These are phyloP conservation scores for Malus hybrid DNA, from an alignment of 331 rosid species.

Conservation along the genomic window DNA sequence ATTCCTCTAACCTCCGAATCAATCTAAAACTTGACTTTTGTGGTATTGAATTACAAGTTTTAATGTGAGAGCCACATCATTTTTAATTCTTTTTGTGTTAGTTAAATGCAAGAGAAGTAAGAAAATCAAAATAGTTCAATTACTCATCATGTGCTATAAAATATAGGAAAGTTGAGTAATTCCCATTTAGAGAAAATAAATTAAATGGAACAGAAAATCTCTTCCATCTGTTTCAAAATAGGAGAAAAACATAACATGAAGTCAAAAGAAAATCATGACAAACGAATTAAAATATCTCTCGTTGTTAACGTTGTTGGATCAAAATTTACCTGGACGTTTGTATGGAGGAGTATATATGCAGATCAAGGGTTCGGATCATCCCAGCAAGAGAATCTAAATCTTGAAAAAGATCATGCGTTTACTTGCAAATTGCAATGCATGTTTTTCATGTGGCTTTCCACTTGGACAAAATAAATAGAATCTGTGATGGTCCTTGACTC, in stretches of 20 bases:
- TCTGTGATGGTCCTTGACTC: not conserved
- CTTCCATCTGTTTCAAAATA: not conserved
- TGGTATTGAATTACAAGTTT: not conserved
- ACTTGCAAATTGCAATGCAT: constrained; percentile 6
- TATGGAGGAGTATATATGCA: not conserved
- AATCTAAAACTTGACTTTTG: no score
- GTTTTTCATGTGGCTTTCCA: constrained; percentile 1
- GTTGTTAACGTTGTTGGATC: not conserved
- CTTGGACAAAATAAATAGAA: not conserved
- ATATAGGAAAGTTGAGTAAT: no score
- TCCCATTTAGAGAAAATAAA: no score
- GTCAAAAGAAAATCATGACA: not conserved
- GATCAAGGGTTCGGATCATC: not conserved
- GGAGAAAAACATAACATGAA: not conserved
- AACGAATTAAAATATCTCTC: not conserved
- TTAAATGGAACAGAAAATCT: not conserved
- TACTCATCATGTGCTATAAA: no score
- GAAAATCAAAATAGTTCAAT: no score
- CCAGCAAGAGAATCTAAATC: constrained; percentile 12
- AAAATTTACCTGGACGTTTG: not conserved
- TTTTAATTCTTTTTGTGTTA: no score
- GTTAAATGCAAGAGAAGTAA: no score
- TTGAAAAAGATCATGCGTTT: not conserved
- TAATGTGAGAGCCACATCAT: no score
- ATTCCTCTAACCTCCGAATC: not conserved